Conservation (phyloP, 2,329 filamentous ascomycete species). For the Aspergillus pseudoglaucus region DNA sequence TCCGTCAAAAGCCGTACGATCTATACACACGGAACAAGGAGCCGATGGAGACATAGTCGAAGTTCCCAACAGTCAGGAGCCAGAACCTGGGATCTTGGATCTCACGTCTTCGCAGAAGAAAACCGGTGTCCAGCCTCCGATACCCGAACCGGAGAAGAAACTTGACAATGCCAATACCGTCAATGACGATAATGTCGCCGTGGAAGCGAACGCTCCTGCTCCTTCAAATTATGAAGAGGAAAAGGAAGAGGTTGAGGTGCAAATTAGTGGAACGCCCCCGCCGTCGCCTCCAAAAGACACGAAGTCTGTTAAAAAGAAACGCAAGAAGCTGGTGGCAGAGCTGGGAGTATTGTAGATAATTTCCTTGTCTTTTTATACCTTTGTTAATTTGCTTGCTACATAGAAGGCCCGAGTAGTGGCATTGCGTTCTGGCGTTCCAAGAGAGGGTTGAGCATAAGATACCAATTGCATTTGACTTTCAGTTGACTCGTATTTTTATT, state of each 20-base stretch:
- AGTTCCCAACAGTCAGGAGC: slow-evolving; percentile 27
- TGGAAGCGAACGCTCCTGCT: too few relatives aligned
- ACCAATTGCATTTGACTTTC: background rate
- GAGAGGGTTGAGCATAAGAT: background rate
- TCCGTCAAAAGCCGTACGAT: background rate
- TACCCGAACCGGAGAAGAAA: background rate
- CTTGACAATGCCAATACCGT: background rate
- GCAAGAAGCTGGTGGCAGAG: too few relatives aligned
- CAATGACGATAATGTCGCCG: slow-evolving; percentile 1
- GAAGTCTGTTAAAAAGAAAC: background rate
- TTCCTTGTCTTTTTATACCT: background rate
- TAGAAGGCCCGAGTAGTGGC: background rate
- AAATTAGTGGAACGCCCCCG: slow-evolving; percentile 22
- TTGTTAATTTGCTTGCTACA: background rate
- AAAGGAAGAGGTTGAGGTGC: slow-evolving; percentile 12
- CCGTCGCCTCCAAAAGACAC: background rate
- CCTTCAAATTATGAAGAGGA: background rate
- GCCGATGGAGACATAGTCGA: slow-evolving; percentile 14
- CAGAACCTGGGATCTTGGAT: background rate
- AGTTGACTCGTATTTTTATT: background rate
- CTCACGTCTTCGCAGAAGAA: background rate
- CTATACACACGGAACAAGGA: background rate
- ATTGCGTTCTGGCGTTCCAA: background rate
- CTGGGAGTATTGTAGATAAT: background rate
- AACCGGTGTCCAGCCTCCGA: too few relatives aligned